phyloP scores from a whole-genome alignment of 2,329 filamentous ascomycete species.

The Fusarium virguliforme region DNA sequence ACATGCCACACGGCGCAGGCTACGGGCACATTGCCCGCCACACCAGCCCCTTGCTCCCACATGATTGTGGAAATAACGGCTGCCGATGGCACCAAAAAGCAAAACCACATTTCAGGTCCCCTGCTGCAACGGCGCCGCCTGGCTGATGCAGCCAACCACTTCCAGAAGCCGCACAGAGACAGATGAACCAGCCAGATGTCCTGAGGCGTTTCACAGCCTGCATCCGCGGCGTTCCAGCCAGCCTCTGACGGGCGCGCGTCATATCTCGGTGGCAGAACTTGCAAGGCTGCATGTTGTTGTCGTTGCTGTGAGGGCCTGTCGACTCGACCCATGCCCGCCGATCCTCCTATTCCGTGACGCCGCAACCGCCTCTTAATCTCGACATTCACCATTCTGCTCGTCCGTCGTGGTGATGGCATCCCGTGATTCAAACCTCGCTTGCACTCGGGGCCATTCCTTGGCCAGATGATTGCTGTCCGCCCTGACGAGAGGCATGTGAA shows the following conservation, averaged over 20 bases:
- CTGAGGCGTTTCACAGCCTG: slow-evolving; percentile 42
- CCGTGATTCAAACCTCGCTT: slow-evolving; percentile 16
- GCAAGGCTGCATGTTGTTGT: slow-evolving; percentile 34
- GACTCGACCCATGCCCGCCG: slow-evolving; percentile 35
- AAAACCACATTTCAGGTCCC: slow-evolving; percentile 35
- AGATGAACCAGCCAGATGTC: slow-evolving; percentile 23
- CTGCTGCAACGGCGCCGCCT: slow-evolving; percentile 41
- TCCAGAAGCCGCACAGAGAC: slow-evolving; percentile 33
- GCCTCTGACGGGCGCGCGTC: slow-evolving; percentile 32
- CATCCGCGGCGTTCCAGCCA: slow-evolving; percentile 36
- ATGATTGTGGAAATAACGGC: slow-evolving; percentile 29
- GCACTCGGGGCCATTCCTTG: slow-evolving; percentile 7
- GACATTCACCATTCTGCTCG: too few relatives aligned
- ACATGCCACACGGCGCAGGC: slow-evolving; percentile 11
- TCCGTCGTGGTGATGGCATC: slow-evolving; percentile 6
- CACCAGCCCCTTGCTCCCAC: slow-evolving; percentile 12
- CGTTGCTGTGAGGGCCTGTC: neutral
- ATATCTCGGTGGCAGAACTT: slow-evolving; percentile 15
- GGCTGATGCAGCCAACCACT: slow-evolving; percentile 43
- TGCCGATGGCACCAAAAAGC: slow-evolving; percentile 35
- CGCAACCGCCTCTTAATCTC: slow-evolving; percentile 34
- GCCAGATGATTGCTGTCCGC: neutral
- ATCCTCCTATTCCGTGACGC: slow-evolving; percentile 48
- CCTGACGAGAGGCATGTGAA: slow-evolving; percentile 19
- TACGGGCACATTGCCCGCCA: slow-evolving; percentile 1